Evolutionary conservation across 202 grass and related monocot species (phyloP).

Genomic region (Zizania palustris): DNA sequence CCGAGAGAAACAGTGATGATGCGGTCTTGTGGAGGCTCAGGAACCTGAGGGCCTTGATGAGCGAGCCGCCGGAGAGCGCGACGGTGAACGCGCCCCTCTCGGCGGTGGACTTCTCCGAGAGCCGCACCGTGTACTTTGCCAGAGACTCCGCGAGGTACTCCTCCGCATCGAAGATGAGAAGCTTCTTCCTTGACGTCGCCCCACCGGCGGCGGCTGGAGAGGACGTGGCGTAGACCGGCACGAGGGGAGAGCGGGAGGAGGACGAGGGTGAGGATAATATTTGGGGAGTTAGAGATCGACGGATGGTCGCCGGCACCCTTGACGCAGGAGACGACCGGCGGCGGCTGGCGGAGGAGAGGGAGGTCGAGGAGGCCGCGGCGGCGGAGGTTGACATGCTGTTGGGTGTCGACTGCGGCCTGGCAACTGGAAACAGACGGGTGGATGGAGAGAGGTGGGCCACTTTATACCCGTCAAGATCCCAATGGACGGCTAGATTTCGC

Average conservation of each 20-base stretch:
- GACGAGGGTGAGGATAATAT: neutral
- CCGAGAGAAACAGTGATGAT: neutral
- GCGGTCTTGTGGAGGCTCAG: neutral
- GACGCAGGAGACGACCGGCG: neutral
- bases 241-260: constrained; percentile 10
- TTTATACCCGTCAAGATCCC: constrained; percentile 41
- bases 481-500: constrained; percentile 33
- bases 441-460: neutral
- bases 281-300: neutral
- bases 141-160: constrained; percentile 57
- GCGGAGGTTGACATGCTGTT: constrained; percentile 23
- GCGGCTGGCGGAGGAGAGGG: neutral
- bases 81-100: constrained; percentile 67
- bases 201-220: neutral
- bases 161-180: constrained; percentile 59
- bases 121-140: constrained; percentile 43
- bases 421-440: neutral
- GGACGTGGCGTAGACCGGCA: constrained; percentile 36
- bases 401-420: neutral
- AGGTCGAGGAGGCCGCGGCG: constrained; percentile 9
- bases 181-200: constrained; percentile 33
- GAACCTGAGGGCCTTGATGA: constrained; percentile 68
- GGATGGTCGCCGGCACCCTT: neutral
- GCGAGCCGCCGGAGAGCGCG: constrained; percentile 72
- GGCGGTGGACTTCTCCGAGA: constrained; percentile 51